Evolutionary conservation across 257 asterid species (phyloP), one percentile per base, ranked within the genome.

Genomic region (Petunia axillaris): DNA sequence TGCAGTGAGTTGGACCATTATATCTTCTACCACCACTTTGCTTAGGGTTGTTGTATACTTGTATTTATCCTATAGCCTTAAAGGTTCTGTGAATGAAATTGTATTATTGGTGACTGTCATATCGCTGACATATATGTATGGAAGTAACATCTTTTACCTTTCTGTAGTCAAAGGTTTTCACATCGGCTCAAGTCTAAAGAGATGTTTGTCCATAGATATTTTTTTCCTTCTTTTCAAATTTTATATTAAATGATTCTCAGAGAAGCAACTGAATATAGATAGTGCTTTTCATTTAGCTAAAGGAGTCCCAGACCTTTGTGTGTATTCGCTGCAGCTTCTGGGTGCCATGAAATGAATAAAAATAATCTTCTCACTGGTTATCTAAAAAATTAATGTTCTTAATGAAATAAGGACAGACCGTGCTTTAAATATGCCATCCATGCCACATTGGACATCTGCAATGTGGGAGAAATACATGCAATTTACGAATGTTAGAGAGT

Each of bases 261-360:
- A 25, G 25, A 71, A 71, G 57, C 40, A 4, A 68, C 16, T 48
- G 77, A 25, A 6, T 10, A 46, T 71, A 15, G 77, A 71, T 54
- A 2, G 58, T 46, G 76, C 41, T 46, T 68, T 70, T 70, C 76
- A 70, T 70, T 9, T 70, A 70, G 76, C 59, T 71, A 36, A 10
- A 48, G n/a, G 60, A 46, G 59, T 48, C 58, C 5, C 37, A 71
- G 60, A 62, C 15, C 36, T 62, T 8, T 62, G 15, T 35, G 41
- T 62, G 39, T 8, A 8, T 62, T 62, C 1, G 41, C 13, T 62
- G 66, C 6, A 36, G 1, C 41, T 1, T 35, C 66, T 62, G 66
- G 39, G 66, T 62, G 10, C 41, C 36, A 16, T 62, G 66, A 3
- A 60, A 62, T 8, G 66, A 35, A 8, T 35, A 35, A 35, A 8